These are phyloP conservation scores for Eleusine indica DNA, from an alignment of 176 grass and related monocot species.

Conservation along the genomic window DNA sequence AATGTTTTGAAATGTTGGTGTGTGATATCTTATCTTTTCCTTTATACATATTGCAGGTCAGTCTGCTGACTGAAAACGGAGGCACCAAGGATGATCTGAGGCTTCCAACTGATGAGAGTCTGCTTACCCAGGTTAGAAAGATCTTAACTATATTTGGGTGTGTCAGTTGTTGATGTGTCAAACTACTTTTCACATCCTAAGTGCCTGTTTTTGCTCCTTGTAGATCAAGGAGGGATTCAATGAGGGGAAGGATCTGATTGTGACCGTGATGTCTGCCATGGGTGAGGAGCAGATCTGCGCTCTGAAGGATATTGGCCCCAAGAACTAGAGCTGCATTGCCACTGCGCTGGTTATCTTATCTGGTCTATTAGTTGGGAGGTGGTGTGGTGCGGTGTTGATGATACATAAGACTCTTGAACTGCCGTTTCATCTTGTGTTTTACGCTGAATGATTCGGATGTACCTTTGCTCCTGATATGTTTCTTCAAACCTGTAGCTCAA, in stretches of 20 bases:
- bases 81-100: conserved; percentile 69
- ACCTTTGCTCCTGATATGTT: conserved; percentile 20
- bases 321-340: conserved; percentile 38
- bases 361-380: conserved; percentile 18
- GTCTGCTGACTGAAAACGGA: conserved; percentile 70
- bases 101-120: conserved; percentile 58
- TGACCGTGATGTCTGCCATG: conserved; percentile 59
- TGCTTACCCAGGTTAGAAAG: conserved; percentile 50
- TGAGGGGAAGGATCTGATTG: conserved; percentile 61
- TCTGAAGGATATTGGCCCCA: conserved; percentile 63
- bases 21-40: not conserved
- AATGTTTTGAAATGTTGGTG: not conserved
- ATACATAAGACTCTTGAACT: conserved; percentile 30
- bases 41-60: conserved; percentile 45
- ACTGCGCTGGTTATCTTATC: conserved; percentile 16
- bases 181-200: not conserved
- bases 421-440: conserved; percentile 4
- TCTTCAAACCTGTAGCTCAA: conserved; percentile 14
- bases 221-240: conserved; percentile 55
- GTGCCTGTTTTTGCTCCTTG: not conserved
- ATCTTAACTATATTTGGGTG: not conserved
- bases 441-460: conserved; percentile 23
- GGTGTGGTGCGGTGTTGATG: not conserved
- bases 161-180: not conserved
- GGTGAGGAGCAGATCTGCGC: conserved; percentile 64